A percentile compares a stretch with the other conserved stretches of the same genome.
These are phyloP conservation scores for Citrullus mucosospermus DNA, from an alignment of 306 rosid genomes.

Conservation along the genomic window DNA sequence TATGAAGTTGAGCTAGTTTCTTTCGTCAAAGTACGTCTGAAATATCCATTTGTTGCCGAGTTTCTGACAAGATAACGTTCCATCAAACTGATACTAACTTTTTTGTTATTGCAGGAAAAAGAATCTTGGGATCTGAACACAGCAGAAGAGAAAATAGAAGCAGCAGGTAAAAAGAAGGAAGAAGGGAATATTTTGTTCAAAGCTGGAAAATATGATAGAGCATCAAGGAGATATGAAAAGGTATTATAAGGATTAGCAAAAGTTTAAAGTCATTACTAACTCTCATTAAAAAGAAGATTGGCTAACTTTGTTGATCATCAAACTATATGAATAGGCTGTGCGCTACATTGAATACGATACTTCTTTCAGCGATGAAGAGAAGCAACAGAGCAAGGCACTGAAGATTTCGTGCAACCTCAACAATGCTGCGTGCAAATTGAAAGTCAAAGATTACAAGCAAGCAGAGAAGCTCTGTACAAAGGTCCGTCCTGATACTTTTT, in stretches of 20 bases:
- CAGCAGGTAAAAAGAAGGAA: conserved; percentile 31
- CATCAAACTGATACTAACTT: neutral
- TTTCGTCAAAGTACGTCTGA: conserved; percentile 46
- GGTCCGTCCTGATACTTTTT: neutral
- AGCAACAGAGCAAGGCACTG: conserved; percentile 21
- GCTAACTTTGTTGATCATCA: neutral
- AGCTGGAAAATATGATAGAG: conserved; percentile 31
- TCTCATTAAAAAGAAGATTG: neutral
- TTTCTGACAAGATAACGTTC: neutral
- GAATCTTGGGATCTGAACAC: conserved; percentile 36
- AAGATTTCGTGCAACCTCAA: conserved; percentile 25
- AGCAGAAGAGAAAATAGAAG: conserved; percentile 30
- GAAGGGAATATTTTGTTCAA: conserved; percentile 34
- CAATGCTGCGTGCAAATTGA: conserved; percentile 32
- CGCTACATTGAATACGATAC: conserved; percentile 21
- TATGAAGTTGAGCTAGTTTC: conserved; percentile 76
- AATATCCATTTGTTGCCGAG: neutral
- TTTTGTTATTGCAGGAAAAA: conserved; percentile 18
- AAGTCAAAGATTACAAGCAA: conserved; percentile 24
- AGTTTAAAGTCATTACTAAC: neutral
- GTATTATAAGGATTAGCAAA: neutral
- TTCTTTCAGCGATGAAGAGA: conserved; percentile 24
- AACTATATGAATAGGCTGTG: conserved; percentile 16
- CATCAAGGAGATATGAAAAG: conserved; percentile 35
- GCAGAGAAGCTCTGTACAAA: conserved; percentile 31